A percentile compares a stretch with the other conserved stretches of the same genome.
Conservation (phyloP, 495 filamentous ascomycete species). For the Penicillium canescens region DNA sequence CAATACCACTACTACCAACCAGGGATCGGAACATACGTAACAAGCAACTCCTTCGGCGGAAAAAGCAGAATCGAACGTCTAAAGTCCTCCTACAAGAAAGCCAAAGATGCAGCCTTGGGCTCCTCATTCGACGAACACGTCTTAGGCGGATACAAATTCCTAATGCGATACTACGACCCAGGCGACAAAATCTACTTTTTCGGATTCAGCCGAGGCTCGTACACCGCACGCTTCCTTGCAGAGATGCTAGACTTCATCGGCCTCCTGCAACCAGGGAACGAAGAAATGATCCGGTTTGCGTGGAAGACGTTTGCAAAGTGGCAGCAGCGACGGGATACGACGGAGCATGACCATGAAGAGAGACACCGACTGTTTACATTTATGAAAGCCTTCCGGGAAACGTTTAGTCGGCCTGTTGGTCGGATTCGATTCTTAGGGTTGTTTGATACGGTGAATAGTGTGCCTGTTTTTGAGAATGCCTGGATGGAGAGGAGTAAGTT, state of each 20-base stretch:
- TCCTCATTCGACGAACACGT: slow-evolving; percentile 83
- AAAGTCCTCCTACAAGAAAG: slow-evolving; percentile 76
- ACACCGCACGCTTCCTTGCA: slow-evolving; percentile 81
- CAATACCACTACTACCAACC: slow-evolving; percentile 53
- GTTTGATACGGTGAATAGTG: slow-evolving; percentile 69
- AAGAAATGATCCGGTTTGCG: slow-evolving; percentile 80
- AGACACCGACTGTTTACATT: slow-evolving; percentile 70
- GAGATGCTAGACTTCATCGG: slow-evolving; percentile 88
- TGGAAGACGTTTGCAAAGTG: slow-evolving; percentile 89
- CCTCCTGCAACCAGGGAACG: slow-evolving; percentile 76
- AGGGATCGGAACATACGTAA: slow-evolving; percentile 84
- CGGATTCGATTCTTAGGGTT: slow-evolving; percentile 58
- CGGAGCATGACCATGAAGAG: slow-evolving; percentile 55
- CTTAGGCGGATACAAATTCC: slow-evolving; percentile 81
- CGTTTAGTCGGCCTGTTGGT: slow-evolving; percentile 75
- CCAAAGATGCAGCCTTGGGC: slow-evolving; percentile 82
- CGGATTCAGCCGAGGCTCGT: slow-evolving; percentile 82
- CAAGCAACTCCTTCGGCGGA: slow-evolving; percentile 64
- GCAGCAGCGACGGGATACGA: slow-evolving; percentile 66
- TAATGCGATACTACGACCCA: slow-evolving; percentile 81
- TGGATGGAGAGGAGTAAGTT: slow-evolving; percentile 85
- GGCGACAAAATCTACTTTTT: slow-evolving; percentile 83
- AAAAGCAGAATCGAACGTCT: slow-evolving; percentile 62
- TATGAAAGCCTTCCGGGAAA: slow-evolving; percentile 83
- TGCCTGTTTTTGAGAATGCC: slow-evolving; percentile 77